These are phyloP conservation scores for Plasmodium gaboni DNA, from an alignment of 169 alveolate species.

Conservation along the genomic window DNA sequence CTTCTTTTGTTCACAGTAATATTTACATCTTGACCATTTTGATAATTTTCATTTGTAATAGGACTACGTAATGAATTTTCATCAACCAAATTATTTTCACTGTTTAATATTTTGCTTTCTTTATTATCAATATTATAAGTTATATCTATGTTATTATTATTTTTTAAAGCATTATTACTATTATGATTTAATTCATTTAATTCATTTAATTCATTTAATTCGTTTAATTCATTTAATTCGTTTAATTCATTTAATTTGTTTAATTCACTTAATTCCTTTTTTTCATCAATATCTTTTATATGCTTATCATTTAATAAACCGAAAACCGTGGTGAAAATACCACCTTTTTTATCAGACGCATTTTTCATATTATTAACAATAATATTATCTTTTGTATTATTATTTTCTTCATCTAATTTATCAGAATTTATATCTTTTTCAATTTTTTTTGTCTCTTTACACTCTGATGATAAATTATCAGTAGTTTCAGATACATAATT, in stretches of 20 bases:
- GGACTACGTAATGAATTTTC: neutral
- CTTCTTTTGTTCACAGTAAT: no score
- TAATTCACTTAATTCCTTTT: neutral
- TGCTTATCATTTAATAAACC: neutral
- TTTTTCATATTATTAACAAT: neutral
- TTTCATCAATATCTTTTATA: constrained; percentile 1
- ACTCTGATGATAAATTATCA: neutral
- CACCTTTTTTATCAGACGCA: no score
- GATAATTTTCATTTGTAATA: no score
- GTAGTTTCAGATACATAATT: neutral
- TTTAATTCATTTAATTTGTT: no score
- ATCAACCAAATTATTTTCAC: neutral
- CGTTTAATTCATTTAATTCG: neutral
- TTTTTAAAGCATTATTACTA: neutral
- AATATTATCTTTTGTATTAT: neutral
- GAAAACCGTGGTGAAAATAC: no score
- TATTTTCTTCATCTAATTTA: neutral
- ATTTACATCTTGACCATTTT: no score
- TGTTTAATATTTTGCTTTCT: neutral
- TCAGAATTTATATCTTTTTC: neutral
- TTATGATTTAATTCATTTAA: neutral
- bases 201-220: neutral
- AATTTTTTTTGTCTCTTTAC: neutral
- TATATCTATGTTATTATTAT: neutral
- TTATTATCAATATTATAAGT: neutral